Base-by-base conservation (phyloP, 176 grass and related monocot species). In the Raddia distichophylla region DNA sequence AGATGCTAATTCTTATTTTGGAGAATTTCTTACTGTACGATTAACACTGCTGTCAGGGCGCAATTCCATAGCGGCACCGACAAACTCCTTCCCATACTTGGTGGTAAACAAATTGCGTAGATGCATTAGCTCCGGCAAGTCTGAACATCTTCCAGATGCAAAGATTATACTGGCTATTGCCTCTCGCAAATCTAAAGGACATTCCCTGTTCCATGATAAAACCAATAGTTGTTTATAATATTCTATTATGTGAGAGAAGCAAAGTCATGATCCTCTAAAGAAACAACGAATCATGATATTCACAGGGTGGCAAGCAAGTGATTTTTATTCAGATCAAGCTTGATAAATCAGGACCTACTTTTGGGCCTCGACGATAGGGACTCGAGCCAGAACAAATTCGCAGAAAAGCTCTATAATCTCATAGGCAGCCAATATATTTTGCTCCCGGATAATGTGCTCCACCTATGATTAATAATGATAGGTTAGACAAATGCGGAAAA, bases 81-180 rank as follows among this genome's bases (percentile, higher is more conserved):
- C 89, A 83, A 99, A 99, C 76, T 99, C 96, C 82, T 99, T 99
- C 17, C 93, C 93, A 71, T 99, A 99, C 76, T 99, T 99, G 70
- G 90, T 89, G 76, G 81, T 85, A 71, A 95, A 98, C 75, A 98
- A 91, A 87, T 93, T 98, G 44, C 82, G 86, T 50, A 95, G 78
- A 81, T 91, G 86, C 82, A 91, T 80, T 77, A 95, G 81, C 72
- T 99, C 96, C 58, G 96, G 96, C 89, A 99, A 86, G 85, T 99
- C 96, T 82, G 93, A 99, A 84, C 96, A 99, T 88, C 96, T 95
- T 82, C 88, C 85, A 43, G 96, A 95, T 76, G 96, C 93, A 93
- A 95, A 99, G 32, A 99, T 91, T 91, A 99, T 91, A 80, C 91
- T 99, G 51, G 86, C 85, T 65, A 99, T 75, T 78, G 96, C 90